phyloP scores from a whole-genome alignment of 768 basidiomycete genomes.

The Multifurca ochricompacta region DNA sequence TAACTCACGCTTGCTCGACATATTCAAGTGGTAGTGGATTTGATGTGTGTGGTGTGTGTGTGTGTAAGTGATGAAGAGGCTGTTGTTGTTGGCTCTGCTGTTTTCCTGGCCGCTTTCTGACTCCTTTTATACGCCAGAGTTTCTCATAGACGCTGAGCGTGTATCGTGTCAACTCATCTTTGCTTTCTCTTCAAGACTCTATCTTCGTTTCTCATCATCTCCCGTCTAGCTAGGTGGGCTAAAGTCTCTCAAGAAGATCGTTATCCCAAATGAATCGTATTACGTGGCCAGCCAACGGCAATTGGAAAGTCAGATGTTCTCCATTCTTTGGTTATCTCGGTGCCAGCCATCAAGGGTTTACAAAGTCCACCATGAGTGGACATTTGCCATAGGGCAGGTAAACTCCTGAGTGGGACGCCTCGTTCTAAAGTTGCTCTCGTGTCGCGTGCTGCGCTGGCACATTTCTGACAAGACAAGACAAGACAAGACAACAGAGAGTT shows the following conservation, averaged over 20 bases:
- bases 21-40: slow-evolving; percentile 3
- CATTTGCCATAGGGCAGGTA: slow-evolving; percentile 12
- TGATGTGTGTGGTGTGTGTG: slow-evolving; percentile 5
- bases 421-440: too few relatives aligned
- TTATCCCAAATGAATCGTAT: neutral
- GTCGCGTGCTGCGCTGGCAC: slow-evolving; percentile 11
- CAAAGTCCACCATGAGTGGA: neutral
- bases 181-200: neutral
- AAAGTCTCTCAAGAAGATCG: slow-evolving; percentile 11
- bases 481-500: too few relatives aligned
- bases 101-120: neutral
- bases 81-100: slow-evolving; percentile 1
- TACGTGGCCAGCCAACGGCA: slow-evolving; percentile 11
- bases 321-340: slow-evolving; percentile 14
- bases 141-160: neutral
- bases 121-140: slow-evolving; percentile 1
- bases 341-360: neutral
- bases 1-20: slow-evolving; percentile 12
- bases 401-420: too few relatives aligned
- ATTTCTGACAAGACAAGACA: too few relatives aligned
- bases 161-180: neutral
- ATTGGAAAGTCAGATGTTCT: neutral
- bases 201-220: neutral
- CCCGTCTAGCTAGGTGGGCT: neutral
- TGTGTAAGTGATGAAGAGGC: too few relatives aligned